Base-by-base conservation (phyloP, 2,329 filamentous ascomycete genomes). In the Capronia coronata region DNA sequence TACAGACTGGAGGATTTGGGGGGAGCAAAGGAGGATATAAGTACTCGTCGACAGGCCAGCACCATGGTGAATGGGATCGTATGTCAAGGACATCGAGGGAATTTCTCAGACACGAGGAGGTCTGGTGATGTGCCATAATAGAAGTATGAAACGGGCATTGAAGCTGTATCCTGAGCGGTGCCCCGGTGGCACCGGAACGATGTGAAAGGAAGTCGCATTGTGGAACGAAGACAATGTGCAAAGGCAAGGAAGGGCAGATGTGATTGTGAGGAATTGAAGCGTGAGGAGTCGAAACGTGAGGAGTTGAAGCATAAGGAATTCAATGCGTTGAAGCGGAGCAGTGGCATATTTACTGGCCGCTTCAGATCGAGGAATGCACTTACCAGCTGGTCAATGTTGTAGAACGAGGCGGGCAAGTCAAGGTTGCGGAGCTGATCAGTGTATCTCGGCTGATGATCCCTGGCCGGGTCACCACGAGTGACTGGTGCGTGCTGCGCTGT, bases 381-480 rank as follows among this genome's bases (percentile, higher is more conserved):
- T 44, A 61, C 59, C 53, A 54, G 16, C 13, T 51, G 34, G 44
- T 61, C 55, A 43, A 60, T 53, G 44, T 60, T 59, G 57, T 58
- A 61, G 48, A 58, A 57, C 1, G 53, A 58, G 3, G 59, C 53
- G 6, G 59, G 55, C 23, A 61, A 43, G 42, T 61, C 59, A 18
- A 61, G 37, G 41, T 59, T 59, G n/a, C 52, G 54, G 23, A 61
- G 35, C 18, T 48, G 23, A 43, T 61, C 59, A n/a, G 55, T 59
- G 48, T 44, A 48, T 34, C 53, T 43, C 7, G 52, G 21, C 16
- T 27, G 44, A 19, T 34, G 49, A 21, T 61, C 56, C 11, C 46
- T 51, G 14, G 59, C 59, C 11, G 59, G 59, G 37, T 61, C 59
- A 14, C 46, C 49, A 23, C 18, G 46, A 8, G 9, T 11, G 11